Percentiles rank a stretch among this genome's conserved stretches.
Conservation (phyloP, 2,329 filamentous ascomycete species). For the Colletotrichum lentis region DNA sequence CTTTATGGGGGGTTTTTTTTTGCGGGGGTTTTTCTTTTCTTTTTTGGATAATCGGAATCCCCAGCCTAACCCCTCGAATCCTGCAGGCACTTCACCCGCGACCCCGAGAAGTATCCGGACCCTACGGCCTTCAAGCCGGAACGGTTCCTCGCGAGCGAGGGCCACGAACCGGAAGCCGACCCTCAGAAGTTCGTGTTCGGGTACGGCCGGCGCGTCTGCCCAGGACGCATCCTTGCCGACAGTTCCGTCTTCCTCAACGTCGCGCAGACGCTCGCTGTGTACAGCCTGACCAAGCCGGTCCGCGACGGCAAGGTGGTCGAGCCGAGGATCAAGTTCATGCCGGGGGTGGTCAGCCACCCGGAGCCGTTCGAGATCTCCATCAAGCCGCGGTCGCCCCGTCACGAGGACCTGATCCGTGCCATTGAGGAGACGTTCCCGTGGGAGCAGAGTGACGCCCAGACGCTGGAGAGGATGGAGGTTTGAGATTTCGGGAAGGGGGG, state of each 20-base stretch:
- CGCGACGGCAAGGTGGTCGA: slow-evolving; percentile 49
- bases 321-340: slow-evolving; percentile 17
- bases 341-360: slow-evolving; percentile 35
- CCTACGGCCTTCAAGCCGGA: slow-evolving; percentile 47
- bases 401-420: slow-evolving; percentile 34
- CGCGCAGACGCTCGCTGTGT: slow-evolving; percentile 56
- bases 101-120: slow-evolving; percentile 69
- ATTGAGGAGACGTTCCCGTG: slow-evolving; percentile 34
- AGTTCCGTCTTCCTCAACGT: slow-evolving; percentile 42
- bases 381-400: slow-evolving; percentile 29
- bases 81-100: slow-evolving; percentile 55
- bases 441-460: slow-evolving; percentile 31
- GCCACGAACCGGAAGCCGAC: slow-evolving; percentile 37
- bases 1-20: too few relatives aligned
- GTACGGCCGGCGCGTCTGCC: slow-evolving; percentile 40
- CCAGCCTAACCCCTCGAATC: not conserved
- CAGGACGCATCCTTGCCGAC: slow-evolving; percentile 40
- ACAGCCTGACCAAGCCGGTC: slow-evolving; percentile 50
- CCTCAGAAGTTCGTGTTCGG: slow-evolving; percentile 38
- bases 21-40: too few relatives aligned
- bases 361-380: slow-evolving; percentile 23
- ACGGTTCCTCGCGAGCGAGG: slow-evolving; percentile 43
- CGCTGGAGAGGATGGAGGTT: not conserved
- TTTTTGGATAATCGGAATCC: too few relatives aligned
- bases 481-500: not conserved